phyloP scores from a whole-genome alignment of 805 yeast species.

The Pichia thaimueangensis region DNA sequence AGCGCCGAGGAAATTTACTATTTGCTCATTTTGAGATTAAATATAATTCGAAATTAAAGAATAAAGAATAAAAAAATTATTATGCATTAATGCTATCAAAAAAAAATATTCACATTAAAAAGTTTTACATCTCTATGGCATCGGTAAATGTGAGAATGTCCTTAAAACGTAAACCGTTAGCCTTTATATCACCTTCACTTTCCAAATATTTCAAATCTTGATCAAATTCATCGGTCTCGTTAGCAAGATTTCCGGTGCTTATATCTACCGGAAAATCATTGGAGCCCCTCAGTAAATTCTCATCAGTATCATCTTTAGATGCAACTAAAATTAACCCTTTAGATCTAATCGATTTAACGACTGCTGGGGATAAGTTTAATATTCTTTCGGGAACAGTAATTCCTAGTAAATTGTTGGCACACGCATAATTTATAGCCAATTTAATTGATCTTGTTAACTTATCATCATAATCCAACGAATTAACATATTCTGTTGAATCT shows the following conservation, averaged over 20 bases:
- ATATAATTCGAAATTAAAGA: too few species aligned
- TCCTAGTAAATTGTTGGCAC: constrained; percentile 79
- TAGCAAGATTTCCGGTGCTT: background rate
- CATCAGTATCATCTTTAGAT: constrained; percentile 19
- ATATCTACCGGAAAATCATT: constrained; percentile 1
- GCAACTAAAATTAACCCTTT: constrained; percentile 81
- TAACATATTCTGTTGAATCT: constrained; percentile 29
- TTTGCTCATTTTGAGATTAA: too few species aligned
- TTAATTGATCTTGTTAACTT: constrained; percentile 61
- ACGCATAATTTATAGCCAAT: constrained; percentile 76
- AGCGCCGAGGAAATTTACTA: too few species aligned
- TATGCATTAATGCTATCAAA: too few species aligned
- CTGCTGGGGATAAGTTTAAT: constrained; percentile 64
- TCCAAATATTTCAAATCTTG: constrained; percentile 11
- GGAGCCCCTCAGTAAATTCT: background rate
- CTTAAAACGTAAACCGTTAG: constrained; percentile 61
- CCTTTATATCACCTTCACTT: constrained; percentile 34
- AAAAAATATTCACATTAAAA: background rate
- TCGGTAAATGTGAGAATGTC: constrained; percentile 64
- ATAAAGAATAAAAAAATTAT: too few species aligned
- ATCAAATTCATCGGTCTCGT: constrained; percentile 14
- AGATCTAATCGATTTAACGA: constrained; percentile 67
- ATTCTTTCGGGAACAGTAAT: constrained; percentile 68
- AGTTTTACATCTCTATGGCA: constrained; percentile 33
- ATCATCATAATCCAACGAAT: constrained; percentile 32